Base-by-base conservation (phyloP, 176 grass and related monocot genomes). In the Guadua angustifolia region DNA sequence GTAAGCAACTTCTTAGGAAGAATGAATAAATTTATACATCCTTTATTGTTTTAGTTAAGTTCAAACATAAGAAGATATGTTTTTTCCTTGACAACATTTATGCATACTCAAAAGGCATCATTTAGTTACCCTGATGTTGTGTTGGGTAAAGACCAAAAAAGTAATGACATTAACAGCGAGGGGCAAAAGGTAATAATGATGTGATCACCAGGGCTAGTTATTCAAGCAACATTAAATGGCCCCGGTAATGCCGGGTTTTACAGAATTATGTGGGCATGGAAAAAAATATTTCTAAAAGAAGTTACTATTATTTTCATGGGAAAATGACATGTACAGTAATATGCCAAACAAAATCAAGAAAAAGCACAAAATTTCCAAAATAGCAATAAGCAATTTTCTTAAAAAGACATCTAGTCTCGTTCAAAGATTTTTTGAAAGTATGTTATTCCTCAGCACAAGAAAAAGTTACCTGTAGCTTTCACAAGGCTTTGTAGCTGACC, bases 401-500 rank as follows among this genome's bases (percentile, higher is more conserved):
- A 35, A 11, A 53, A 11, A 72, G 35, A 38, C 6, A 51, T n/a
- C 21, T 78, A 45, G 25, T 44, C 51, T 10, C 22, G 11, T 19
- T 64, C 82, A 33, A 10, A 71, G 17, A 15, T 0, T 16, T 80
- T 10, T 51, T 72, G 9, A 61, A 36, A 11, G 15, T 10, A 18
- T 17, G 32, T 25, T 33, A 55, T 43, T 51, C 70, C 53, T 82
- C 13, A 39, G 65, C 21, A 86, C 17, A 86, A 58, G 17, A 65
- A 62, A 84, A 26, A 73, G 39, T 55, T 90, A 99, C 96, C 93
- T 87, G 44, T n/a, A 81, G 96, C 91, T 84, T 99, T 99, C 51
- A 99, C 91, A 60, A 86, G 58, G 32, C 96, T 99, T 86, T 83
- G 92, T 45, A 95, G 86, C 82, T 99, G 86, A 51, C 96, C 96